Base-by-base conservation (phyloP, 495 filamentous ascomycete genomes). In the Neurospora sp. region DNA sequence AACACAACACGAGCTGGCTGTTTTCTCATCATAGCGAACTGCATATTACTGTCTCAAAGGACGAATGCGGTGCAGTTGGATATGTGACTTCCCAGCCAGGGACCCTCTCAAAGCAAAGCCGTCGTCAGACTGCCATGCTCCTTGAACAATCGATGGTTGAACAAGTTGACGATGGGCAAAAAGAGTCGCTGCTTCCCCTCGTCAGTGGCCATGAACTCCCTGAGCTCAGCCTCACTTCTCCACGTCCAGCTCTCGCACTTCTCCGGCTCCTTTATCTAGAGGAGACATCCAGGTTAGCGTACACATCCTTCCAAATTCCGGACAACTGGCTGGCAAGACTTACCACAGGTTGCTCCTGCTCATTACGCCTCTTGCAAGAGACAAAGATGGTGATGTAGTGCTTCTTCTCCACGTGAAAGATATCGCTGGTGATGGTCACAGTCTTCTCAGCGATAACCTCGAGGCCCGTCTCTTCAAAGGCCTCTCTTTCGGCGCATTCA, bases 311-410 rank as follows among this genome's bases (percentile, higher is more conserved):
- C 11, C 48, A 59, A 27, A 59, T 11, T 14, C 5, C 12, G 23
- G 23, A 59, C 48, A 59, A 14, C 23, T 23, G 74, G 20, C 46
- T 46, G 39, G 20, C 5, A 37, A 20, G 16, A 81, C 84, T 74
- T 71, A 91, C 88, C 83, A 83, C 40, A 2, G 89, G 88, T 73
- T 86, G 76, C 38, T 83, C 79, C 2, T 70, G 44, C 27, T 82
- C 82, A 20, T 87, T 84, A 6, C 79, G 76, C 66, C 84, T 76
- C 40, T 66, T 72, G 54, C 85, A 88, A 5, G 76, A 73, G 76
- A 92, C 84, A 73, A 90, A 92, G 18, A 92, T 76, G 2, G 91
- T 92, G 46, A 92, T 83, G 74, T 92, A 92, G 75, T 92, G 91
- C 78, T 88, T 89, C 0, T 78, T 78, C 42, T 82, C 82, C 0